Evolutionary conservation across 2,329 filamentous ascomycete species (phyloP).

Genomic region (Zarea fungicola): DNA sequence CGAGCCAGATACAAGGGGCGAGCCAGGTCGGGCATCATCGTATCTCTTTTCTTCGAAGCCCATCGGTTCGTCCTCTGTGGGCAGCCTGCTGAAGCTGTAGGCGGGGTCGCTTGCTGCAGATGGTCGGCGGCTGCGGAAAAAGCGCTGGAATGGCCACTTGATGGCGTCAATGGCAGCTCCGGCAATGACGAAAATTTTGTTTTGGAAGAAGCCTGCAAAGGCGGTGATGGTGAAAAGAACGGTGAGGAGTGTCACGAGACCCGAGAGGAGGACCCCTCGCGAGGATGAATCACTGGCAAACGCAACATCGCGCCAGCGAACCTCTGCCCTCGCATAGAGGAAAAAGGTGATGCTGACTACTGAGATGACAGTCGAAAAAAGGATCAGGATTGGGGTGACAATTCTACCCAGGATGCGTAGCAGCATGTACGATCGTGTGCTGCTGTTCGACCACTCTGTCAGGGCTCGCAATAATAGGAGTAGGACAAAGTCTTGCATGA

Average conservation of each 20-base stretch:
- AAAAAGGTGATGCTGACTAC: conserved; percentile 27
- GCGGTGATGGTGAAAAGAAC: conserved; percentile 13
- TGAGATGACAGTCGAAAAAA: background rate
- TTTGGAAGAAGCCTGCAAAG: conserved; percentile 20
- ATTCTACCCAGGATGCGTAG: background rate
- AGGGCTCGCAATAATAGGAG: conserved; percentile 1
- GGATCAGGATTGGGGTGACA: background rate
- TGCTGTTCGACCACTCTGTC: conserved; percentile 8
- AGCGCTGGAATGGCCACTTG: background rate
- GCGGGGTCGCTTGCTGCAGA: no score
- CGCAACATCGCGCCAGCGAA: conserved; percentile 25
- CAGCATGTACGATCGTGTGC: background rate
- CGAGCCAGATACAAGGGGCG: background rate
- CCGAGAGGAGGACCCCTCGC: conserved; percentile 22
- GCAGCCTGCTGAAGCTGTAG: background rate
- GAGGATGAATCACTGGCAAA: conserved; percentile 22
- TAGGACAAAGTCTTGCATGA: conserved; percentile 11
- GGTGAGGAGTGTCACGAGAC: conserved; percentile 19
- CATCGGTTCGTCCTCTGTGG: background rate
- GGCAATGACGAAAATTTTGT: conserved; percentile 17
- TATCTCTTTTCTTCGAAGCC: background rate
- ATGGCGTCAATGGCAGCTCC: conserved; percentile 11
- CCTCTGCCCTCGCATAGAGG: conserved; percentile 23
- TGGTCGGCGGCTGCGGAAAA: background rate
- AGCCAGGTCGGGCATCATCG: background rate